These are phyloP conservation scores for Oryza rufipogon DNA, from an alignment of 176 grass and related monocot species.

Conservation along the genomic window DNA sequence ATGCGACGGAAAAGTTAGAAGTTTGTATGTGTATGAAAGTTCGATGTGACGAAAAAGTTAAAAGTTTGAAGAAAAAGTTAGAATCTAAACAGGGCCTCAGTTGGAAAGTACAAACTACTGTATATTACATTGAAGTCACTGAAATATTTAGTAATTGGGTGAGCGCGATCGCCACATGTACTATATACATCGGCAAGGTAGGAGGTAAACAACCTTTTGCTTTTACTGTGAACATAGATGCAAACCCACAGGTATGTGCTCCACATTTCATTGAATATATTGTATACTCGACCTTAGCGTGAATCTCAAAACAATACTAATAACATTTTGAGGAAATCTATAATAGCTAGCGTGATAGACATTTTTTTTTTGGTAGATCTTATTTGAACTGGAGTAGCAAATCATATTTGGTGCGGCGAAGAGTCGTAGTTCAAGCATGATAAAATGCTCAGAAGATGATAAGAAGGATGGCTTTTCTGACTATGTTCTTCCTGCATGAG, in stretches of 20 bases:
- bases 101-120: background rate
- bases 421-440: background rate
- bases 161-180: background rate
- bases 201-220: background rate
- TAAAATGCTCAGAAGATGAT: background rate
- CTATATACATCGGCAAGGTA: background rate
- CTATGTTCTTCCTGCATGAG: background rate
- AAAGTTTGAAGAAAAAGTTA: too few species aligned
- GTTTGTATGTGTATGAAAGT: too few species aligned
- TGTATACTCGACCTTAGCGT: background rate
- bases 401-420: background rate
- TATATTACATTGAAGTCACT: background rate
- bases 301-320: background rate
- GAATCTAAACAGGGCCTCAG: background rate
- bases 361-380: background rate
- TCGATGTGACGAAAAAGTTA: too few species aligned
- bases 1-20: too few species aligned
- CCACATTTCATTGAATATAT: background rate
- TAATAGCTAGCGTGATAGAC: background rate
- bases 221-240: background rate
- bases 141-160: background rate
- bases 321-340: background rate
- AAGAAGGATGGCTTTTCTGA: too few species aligned
- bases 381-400: background rate
- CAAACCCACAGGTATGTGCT: background rate